Conservation (phyloP, 768 basidiomycete species). For the Leccinellum rugosiceps region DNA sequence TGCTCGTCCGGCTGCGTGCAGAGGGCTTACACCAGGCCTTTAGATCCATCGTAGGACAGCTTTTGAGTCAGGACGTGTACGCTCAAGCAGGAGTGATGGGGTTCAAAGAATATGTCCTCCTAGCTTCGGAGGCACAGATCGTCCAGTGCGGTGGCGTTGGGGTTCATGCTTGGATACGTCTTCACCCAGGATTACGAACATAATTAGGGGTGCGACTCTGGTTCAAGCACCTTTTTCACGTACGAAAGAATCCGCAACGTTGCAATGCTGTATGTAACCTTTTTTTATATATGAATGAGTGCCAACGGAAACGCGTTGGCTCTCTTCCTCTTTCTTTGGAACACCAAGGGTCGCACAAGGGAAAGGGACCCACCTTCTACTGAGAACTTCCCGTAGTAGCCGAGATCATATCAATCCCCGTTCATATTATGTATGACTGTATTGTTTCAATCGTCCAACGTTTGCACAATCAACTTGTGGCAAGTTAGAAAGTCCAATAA, state of each 20-base stretch:
- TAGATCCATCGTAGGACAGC: constrained; percentile 37
- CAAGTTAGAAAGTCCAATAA: background rate
- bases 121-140: constrained; percentile 39
- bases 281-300: constrained; percentile 15
- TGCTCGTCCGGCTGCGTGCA: constrained; percentile 29
- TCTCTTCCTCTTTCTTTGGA: background rate
- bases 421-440: background rate
- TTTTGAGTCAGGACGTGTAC: constrained; percentile 35
- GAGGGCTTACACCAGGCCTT: constrained; percentile 34
- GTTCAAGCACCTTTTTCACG: background rate
- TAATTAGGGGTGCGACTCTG: constrained; percentile 7
- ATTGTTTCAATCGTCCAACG: background rate
- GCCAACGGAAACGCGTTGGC: background rate
- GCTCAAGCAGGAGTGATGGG: constrained; percentile 37
- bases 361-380: background rate
- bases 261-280: constrained; percentile 12
- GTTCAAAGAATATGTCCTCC: constrained; percentile 39
- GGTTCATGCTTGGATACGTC: constrained; percentile 36
- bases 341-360: background rate
- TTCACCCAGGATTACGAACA: constrained; percentile 23
- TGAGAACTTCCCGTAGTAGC: background rate
- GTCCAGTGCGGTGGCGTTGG: constrained; percentile 40
- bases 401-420: background rate
- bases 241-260: constrained; percentile 3
- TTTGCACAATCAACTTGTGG: background rate